Percentiles rank a stretch among this genome's conserved stretches.
phyloP scores from a whole-genome alignment of 2,329 filamentous ascomycete species.

The Diplodia sapinea region DNA sequence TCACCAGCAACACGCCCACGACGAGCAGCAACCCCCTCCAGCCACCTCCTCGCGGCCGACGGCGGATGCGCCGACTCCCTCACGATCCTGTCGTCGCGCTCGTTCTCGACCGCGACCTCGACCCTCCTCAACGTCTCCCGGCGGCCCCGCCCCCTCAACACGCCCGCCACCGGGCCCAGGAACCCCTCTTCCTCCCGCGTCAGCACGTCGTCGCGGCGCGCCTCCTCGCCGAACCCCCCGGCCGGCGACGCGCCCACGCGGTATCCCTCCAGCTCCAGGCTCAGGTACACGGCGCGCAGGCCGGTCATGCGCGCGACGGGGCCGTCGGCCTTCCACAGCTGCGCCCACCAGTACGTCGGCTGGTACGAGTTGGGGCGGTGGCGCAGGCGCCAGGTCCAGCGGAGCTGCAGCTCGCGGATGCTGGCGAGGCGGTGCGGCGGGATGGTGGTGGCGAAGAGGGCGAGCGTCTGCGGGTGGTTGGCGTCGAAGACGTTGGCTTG shows the following conservation, averaged over 20 bases:
- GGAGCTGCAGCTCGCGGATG: not conserved
- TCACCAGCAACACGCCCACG: too few relatives aligned
- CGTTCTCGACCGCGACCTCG: not conserved
- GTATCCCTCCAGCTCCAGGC: not conserved
- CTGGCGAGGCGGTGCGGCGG: not conserved
- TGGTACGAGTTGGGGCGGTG: not conserved
- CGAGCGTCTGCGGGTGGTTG: slow-evolving; percentile 11
- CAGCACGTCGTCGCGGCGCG: not conserved
- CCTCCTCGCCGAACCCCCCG: not conserved
- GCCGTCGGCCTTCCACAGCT: not conserved
- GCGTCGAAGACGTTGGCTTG: slow-evolving; percentile 6
- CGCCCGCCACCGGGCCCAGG: not conserved
- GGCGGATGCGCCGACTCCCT: not conserved
- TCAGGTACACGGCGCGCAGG: not conserved
- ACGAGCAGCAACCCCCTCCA: not conserved
- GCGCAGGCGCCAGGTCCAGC: slow-evolving; percentile 4
- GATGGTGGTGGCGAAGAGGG: not conserved
- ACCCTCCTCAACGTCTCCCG: not conserved
- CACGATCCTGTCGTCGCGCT: not conserved
- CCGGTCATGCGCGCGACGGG: not conserved
- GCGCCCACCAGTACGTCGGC: not conserved
- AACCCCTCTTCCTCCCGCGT: not conserved
- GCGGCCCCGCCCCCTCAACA: not conserved
- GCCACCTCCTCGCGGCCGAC: not conserved
- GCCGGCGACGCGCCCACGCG: not conserved